Evolutionary conservation across 495 filamentous ascomycete genomes (phyloP).

Genomic region (Penicillium diatomitis): DNA sequence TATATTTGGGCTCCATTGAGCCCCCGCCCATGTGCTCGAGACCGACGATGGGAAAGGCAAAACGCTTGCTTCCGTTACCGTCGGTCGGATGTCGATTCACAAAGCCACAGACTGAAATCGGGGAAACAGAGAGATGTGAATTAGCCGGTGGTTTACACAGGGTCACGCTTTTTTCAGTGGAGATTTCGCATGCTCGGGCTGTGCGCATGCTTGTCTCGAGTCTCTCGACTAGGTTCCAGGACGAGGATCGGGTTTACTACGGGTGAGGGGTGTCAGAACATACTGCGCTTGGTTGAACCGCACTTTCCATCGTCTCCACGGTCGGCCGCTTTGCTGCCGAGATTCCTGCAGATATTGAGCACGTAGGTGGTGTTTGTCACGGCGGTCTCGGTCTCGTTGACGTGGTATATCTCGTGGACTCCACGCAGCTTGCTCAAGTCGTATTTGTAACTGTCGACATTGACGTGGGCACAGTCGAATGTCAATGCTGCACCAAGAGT

Average conservation of each 20-base stretch:
- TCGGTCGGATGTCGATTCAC: constrained; percentile 38
- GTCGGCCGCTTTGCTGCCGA: constrained; percentile 47
- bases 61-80: constrained; percentile 21
- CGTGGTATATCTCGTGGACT: constrained; percentile 62
- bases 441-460: constrained; percentile 48
- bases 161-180: too few species aligned
- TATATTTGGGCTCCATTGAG: constrained; percentile 47
- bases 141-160: too few species aligned
- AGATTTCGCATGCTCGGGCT: too few species aligned
- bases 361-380: constrained; percentile 72
- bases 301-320: constrained; percentile 50
- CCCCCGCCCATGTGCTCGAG: constrained; percentile 48
- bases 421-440: constrained; percentile 59
- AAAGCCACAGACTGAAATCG: constrained; percentile 66
- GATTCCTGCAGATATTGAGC: constrained; percentile 68
- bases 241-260: too few species aligned
- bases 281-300: constrained; percentile 45
- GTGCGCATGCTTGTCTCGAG: too few species aligned
- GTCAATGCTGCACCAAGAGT: constrained; percentile 34
- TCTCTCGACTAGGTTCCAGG: too few species aligned
- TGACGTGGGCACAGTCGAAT: constrained; percentile 56
- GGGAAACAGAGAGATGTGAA: too few species aligned
- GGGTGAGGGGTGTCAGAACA: neutral
- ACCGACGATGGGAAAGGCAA: constrained; percentile 66
- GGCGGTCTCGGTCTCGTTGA: constrained; percentile 36